Evolutionary conservation across 441 rosid species (phyloP).

Genomic region (Pelargonium fulgidum): DNA sequence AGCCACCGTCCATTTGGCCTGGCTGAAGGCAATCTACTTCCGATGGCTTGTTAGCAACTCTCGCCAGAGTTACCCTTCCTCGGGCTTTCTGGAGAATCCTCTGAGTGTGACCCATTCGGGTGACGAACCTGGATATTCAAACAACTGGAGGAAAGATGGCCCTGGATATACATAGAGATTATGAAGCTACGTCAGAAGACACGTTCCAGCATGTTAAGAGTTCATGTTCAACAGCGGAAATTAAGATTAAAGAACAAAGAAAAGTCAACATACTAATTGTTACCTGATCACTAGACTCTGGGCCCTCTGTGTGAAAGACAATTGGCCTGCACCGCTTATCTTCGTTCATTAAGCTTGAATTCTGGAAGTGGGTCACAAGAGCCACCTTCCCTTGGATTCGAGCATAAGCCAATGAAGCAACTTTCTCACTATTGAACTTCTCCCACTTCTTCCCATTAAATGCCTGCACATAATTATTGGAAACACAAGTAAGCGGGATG

Average conservation of each 20-base stretch:
- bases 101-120: conserved; percentile 32
- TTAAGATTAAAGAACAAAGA: neutral
- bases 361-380: conserved; percentile 92
- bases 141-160: conserved; percentile 36
- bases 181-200: neutral
- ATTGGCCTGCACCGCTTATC: conserved; percentile 98
- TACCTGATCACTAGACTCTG: conserved; percentile 64
- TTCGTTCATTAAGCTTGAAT: conserved; percentile 99
- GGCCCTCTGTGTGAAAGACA: conserved; percentile 62
- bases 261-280: neutral
- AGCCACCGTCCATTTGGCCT: conserved; percentile 21
- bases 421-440: conserved; percentile 98
- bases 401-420: conserved; percentile 94
- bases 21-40: conserved; percentile 16
- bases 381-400: conserved; percentile 93
- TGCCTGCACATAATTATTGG: conserved; percentile 38
- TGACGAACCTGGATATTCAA: conserved; percentile 44
- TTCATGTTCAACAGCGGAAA: neutral
- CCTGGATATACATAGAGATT: conserved; percentile 23
- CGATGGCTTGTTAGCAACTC: conserved; percentile 21
- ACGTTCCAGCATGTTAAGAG: neutral
- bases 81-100: conserved; percentile 37
- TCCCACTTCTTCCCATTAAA: conserved; percentile 99
- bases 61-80: conserved; percentile 23
- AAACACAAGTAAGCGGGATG: conserved; percentile 10